These are phyloP conservation scores for Stachybotrys echinatus DNA, from an alignment of 2,329 filamentous ascomycete genomes.

Conservation along the genomic window DNA sequence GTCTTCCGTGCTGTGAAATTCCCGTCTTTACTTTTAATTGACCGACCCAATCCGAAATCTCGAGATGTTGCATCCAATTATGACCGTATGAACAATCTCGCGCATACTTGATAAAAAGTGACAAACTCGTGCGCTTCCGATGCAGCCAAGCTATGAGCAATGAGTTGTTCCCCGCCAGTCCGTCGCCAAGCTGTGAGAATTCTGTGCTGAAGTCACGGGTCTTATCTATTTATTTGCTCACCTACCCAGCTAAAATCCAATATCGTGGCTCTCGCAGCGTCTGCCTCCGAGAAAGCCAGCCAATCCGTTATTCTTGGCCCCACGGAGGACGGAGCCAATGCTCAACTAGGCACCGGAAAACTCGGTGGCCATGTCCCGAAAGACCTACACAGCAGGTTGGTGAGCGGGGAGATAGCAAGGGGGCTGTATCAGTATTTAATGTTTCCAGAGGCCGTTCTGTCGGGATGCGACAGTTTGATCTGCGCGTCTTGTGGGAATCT, in stretches of 20 bases:
- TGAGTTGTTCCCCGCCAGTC: too few relatives aligned
- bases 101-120: too few relatives aligned
- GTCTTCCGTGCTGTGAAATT: too few relatives aligned
- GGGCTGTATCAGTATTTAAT: too few relatives aligned
- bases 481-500: neutral
- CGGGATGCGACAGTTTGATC: neutral
- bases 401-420: neutral
- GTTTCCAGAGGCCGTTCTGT: neutral
- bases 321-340: neutral
- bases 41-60: too few relatives aligned
- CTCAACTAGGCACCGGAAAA: neutral
- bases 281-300: neutral
- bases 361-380: constrained; percentile 1
- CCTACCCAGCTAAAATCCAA: neutral
- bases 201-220: neutral
- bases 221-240: neutral
- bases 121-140: too few relatives aligned
- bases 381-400: neutral
- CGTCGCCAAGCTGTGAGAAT: too few relatives aligned
- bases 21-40: too few relatives aligned
- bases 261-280: neutral
- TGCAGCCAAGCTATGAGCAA: too few relatives aligned
- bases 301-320: neutral
- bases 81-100: too few relatives aligned
- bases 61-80: too few relatives aligned